A percentile compares a stretch with the other conserved stretches of the same genome.
Evolutionary conservation across 2,329 filamentous ascomycete genomes (phyloP).

Genomic region (Colletotrichum noveboracense): DNA sequence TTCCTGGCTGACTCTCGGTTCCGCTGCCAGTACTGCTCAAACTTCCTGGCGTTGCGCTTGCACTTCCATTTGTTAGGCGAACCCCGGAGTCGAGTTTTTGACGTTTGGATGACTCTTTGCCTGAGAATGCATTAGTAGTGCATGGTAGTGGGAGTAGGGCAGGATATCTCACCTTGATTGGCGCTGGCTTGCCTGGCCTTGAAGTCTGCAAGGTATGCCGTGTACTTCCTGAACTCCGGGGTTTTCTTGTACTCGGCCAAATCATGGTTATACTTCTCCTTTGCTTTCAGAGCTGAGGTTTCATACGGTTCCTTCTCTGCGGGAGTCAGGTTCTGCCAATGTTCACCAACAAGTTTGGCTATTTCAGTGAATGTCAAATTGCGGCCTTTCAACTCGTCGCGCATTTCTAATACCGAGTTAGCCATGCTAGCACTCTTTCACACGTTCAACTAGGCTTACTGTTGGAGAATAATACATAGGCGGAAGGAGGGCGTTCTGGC

Average conservation of each 20-base stretch:
- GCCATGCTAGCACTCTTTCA: neutral
- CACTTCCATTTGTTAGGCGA: slow-evolving; percentile 42
- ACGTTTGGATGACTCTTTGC: slow-evolving; percentile 55
- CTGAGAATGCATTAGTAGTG: slow-evolving; percentile 29
- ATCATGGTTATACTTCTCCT: slow-evolving; percentile 78
- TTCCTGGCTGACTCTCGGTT: slow-evolving; percentile 52
- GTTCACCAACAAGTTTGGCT: slow-evolving; percentile 80
- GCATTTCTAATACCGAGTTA: slow-evolving; percentile 62
- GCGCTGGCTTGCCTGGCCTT: slow-evolving; percentile 72
- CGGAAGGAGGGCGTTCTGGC: slow-evolving; percentile 79
- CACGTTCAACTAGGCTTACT: slow-evolving; percentile 56
- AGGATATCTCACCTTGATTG: slow-evolving; percentile 52
- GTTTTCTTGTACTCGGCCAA: slow-evolving; percentile 81
- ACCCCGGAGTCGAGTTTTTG: slow-evolving; percentile 47
- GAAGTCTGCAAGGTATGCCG: slow-evolving; percentile 77
- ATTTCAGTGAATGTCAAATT: slow-evolving; percentile 84
- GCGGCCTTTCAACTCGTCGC: slow-evolving; percentile 77
- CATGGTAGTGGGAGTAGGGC: neutral
- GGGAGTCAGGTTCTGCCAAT: slow-evolving; percentile 76
- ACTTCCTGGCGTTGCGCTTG: slow-evolving; percentile 43
- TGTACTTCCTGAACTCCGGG: slow-evolving; percentile 69
- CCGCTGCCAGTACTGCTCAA: slow-evolving; percentile 48
- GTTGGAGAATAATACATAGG: slow-evolving; percentile 87
- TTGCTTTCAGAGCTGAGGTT: slow-evolving; percentile 72
- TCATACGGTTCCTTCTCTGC: slow-evolving; percentile 76